Evolutionary conservation across 2,329 filamentous ascomycete species (phyloP), one percentile per base, ranked within the genome.

Genomic region (Fusarium avenaceum): DNA sequence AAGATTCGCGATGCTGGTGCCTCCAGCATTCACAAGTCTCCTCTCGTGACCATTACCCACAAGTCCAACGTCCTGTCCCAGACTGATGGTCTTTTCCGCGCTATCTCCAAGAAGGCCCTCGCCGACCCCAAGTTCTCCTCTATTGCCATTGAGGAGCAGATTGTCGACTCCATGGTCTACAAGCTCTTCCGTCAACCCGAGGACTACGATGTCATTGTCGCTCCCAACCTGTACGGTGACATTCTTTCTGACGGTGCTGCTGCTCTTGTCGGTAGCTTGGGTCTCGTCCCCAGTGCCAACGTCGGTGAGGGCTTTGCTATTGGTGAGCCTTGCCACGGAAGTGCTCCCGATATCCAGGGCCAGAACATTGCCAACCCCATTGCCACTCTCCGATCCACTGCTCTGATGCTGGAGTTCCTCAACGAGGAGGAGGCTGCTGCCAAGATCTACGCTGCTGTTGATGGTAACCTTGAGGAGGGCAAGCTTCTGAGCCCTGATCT

Each of bases 111-210:
- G 71, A 85, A 85, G 30, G 93, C 92, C 6, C 89, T 98, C 10
- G 85, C 89, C 28, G 84, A 85, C 51, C 72, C 86, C 14, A 85
- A 83, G 70, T 97, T 92, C 83, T 80, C 72, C 63, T 81, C 80
- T 50, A 83, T 97, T 54, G 82, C 82, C 42, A 85, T 97, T 55
- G 96, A 98, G 81, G 96, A 98, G 86, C 96, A 99, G 84, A 99
- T 99, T 73, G 95, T 99, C 67, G 96, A 99, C 82, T 95, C 91
- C 65, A 99, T 99, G 96, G 94, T 98, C 60, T 98, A 98, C 89
- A 98, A 98, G 86, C 91, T 99, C 58, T 98, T 98, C 89, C 93
- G 95, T 66, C 93, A 98, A 82, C 96, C 96, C 43, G 87, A 91
- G 76, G 91, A 91, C 76, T 99, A 98, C 88, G 96, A 99, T 79